A percentile compares a stretch with the other conserved stretches of the same genome.
These are phyloP conservation scores for Sanghuangporus baumii DNA, from an alignment of 1,284 basidiomycete species.

Conservation along the genomic window DNA sequence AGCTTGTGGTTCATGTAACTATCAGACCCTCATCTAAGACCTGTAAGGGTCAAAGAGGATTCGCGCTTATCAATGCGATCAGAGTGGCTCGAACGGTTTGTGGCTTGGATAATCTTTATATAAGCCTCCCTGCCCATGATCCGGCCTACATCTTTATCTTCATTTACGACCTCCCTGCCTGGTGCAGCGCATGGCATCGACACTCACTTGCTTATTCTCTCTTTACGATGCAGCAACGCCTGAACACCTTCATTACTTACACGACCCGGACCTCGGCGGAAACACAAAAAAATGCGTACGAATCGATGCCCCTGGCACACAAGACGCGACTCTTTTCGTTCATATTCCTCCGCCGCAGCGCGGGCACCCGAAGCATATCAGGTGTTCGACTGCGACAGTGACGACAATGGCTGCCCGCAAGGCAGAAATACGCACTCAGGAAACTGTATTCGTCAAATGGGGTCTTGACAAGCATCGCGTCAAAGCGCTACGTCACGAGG, in stretches of 20 bases:
- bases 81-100: background rate
- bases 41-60: background rate
- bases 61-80: background rate
- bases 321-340: background rate
- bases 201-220: constrained; percentile 7
- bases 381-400: background rate
- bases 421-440: constrained; percentile 2
- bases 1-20: background rate
- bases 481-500: constrained; percentile 25
- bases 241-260: background rate
- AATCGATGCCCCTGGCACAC: background rate
- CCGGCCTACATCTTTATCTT: background rate
- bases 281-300: background rate
- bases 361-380: background rate
- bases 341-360: constrained; percentile 1
- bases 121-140: background rate
- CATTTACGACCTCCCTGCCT: background rate
- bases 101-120: background rate
- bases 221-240: background rate
- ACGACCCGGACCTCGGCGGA: background rate
- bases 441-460: constrained; percentile 25
- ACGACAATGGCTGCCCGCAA: background rate
- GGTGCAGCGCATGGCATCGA: background rate
- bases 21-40: background rate
- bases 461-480: constrained; percentile 22